Evolutionary conservation across 257 asterid species (phyloP).

Genomic region (Nicotiana attenuata): DNA sequence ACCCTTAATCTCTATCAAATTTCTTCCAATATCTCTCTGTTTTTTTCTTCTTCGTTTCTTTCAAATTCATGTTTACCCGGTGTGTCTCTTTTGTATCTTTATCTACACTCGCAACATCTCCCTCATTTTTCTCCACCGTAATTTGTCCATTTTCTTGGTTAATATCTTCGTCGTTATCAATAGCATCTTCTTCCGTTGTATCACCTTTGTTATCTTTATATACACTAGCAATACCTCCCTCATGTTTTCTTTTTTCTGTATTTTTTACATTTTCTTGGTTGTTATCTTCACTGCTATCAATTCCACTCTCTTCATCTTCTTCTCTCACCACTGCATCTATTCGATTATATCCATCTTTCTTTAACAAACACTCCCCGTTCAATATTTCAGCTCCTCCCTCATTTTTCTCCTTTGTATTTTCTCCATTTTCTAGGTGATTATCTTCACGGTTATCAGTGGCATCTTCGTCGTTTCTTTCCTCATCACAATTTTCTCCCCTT

Average conservation of each 20-base stretch:
- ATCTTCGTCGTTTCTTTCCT: too few relatives aligned
- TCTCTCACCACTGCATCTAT: conserved; percentile 6
- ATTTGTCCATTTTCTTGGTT: neutral
- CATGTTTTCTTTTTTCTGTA: too few relatives aligned
- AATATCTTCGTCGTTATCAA: conserved; percentile 17
- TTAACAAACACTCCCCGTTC: neutral
- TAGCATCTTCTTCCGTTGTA: conserved; percentile 20
- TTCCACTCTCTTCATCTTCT: conserved; percentile 7
- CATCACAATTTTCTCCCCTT: neutral
- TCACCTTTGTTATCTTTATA: conserved; percentile 22
- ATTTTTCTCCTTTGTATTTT: neutral
- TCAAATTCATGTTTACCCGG: conserved; percentile 20
- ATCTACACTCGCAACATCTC: neutral
- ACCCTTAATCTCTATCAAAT: too few relatives aligned
- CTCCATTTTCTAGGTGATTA: neutral
- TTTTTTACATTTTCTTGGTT: neutral
- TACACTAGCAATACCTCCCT: neutral
- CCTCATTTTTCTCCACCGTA: neutral
- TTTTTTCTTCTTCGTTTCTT: neutral
- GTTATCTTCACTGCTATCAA: conserved; percentile 3
- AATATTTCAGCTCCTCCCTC: neutral
- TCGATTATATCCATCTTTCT: neutral
- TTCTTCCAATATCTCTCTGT: too few relatives aligned
- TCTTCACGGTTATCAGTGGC: neutral
- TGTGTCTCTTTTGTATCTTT: conserved; percentile 27